Base-by-base conservation (phyloP, 352 stramenopile species). In the Thraustotheca clavata region DNA sequence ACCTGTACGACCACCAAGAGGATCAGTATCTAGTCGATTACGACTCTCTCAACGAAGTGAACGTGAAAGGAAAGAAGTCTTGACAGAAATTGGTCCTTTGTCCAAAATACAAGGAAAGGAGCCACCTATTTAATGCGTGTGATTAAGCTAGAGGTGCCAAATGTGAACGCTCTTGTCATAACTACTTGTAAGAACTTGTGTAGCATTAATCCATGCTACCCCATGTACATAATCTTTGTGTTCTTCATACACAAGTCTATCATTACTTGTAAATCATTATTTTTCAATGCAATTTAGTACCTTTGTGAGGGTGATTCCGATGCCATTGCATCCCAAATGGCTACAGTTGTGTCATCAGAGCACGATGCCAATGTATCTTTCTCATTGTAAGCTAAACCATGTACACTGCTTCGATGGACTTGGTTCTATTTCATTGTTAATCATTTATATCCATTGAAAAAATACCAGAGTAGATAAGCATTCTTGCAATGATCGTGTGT, bases 151-250 rank as follows among this genome's bases (percentile, higher is more conserved):
- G 8, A 35, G 20, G 26, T 36, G 69, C 79, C 79, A 89, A 27
- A 67, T 63, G 26, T 73, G 74, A 57, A 91, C 60, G 22, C 32
- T 81, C 68, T 84, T 77, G 55, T 91, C 83, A 78, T 80, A 91
- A 0, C 76, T 80, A 8, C 79, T 82, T 0, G 75, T 60, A n/a
- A 60, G 43, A 24, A 40, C 43, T n/a, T 11, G 27, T 16, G 4
- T 61, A 16, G 14, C 43, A 35, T 26, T 3, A 11, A 16, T 77
- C 83, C 83, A 93, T 26, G 75, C 80, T 7, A 93, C 49, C 0
- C 76, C 80, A 24, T 80, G 83, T 8, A 93, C 77, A 40, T 93
- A 93, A 68, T 93, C 83, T 16, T 26, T 33, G 46, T 93, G 83
- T 8, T 71, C 63, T 2, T 54, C 18, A 66, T 47, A 24, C 35